Conservation (phyloP, 257 asterid genomes). For the Solanum medicagineum region DNA sequence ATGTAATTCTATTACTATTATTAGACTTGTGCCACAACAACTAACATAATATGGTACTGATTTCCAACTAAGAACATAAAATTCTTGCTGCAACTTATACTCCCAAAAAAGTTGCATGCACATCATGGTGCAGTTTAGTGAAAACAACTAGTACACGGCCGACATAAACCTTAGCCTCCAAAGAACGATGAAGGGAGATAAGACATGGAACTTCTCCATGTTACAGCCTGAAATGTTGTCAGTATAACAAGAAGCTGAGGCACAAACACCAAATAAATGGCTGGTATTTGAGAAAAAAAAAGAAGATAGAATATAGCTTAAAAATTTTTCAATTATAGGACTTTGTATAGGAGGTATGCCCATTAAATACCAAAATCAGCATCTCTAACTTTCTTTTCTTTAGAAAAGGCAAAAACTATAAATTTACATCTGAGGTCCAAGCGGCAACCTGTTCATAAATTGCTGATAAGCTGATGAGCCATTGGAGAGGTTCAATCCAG, state of each 20-base stretch:
- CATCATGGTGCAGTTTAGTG: neutral
- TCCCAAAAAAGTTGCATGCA: neutral
- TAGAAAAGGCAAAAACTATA: constrained; percentile 8
- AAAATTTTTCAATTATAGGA: neutral
- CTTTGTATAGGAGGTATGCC: neutral
- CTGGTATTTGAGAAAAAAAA: neutral
- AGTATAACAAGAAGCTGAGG: neutral
- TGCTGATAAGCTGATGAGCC: constrained; percentile 47
- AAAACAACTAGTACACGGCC: neutral
- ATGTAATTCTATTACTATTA: no score
- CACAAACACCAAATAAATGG: neutral
- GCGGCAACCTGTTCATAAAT: constrained; percentile 52
- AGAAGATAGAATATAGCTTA: neutral
- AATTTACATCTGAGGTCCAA: constrained; percentile 53
- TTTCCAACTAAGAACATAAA: neutral
- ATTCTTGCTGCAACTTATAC: neutral
- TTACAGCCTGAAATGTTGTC: neutral
- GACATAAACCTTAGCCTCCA: neutral
- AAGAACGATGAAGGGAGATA: neutral
- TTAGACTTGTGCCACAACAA: no score
- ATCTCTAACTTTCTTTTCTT: constrained; percentile 2
- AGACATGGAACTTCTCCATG: neutral
- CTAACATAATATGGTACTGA: neutral
- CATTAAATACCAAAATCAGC: neutral
- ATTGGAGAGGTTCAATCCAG: constrained; percentile 28